Conservation (phyloP, 805 yeast species). For the Wickerhamomyces mucosus region DNA sequence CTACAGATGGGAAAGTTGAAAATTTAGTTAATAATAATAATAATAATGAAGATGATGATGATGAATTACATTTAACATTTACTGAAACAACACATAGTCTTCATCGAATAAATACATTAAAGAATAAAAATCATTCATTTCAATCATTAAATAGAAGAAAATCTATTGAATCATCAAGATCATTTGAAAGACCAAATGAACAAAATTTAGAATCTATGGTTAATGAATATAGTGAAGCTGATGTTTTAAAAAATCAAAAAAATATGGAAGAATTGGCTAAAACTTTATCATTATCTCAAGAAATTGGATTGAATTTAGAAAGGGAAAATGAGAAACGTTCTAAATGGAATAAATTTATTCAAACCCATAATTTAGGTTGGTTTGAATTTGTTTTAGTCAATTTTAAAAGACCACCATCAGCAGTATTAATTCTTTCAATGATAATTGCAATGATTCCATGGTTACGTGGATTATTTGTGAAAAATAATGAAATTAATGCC, state of each 20-base stretch:
- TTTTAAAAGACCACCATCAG: slow-evolving; percentile 57
- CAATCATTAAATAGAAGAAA: neutral
- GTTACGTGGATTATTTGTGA: slow-evolving; percentile 59
- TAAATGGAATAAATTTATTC: slow-evolving; percentile 16
- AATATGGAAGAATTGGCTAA: slow-evolving; percentile 10
- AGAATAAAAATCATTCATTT: too few relatives aligned
- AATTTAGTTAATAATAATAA: neutral
- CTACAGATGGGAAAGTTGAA: neutral
- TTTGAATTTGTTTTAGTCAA: slow-evolving; percentile 33
- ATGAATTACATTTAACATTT: neutral
- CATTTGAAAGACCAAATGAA: slow-evolving; percentile 2
- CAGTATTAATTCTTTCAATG: slow-evolving; percentile 57
- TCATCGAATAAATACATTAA: too few relatives aligned
- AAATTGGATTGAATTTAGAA: slow-evolving; percentile 12
- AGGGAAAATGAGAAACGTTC: slow-evolving; percentile 2
- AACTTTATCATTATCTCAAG: slow-evolving; percentile 13
- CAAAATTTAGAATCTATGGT: slow-evolving; percentile 13
- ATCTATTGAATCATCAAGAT: slow-evolving; percentile 4
- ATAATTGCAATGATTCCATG: slow-evolving; percentile 78
- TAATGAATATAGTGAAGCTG: slow-evolving; percentile 19
- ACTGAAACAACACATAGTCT: neutral
- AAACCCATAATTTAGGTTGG: slow-evolving; percentile 23
- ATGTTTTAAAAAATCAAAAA: slow-evolving; percentile 6
- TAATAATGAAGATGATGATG: neutral
- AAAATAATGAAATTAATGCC: slow-evolving; percentile 41